These are phyloP conservation scores for Delonix regia DNA, from an alignment of 306 rosid genomes.

Conservation along the genomic window DNA sequence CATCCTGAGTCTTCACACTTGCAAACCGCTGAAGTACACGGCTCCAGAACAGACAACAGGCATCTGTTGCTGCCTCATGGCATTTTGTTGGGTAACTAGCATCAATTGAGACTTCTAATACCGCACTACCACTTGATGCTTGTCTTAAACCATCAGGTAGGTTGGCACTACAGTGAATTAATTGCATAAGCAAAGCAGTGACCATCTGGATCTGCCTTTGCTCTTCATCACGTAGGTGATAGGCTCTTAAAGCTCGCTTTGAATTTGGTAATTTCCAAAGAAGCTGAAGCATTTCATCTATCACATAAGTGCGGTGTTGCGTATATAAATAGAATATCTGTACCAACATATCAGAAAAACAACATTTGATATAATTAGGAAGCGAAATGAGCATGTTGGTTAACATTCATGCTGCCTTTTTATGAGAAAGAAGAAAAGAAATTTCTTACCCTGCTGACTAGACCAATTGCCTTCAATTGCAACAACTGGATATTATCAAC, in stretches of 20 bases:
- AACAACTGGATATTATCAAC: slow-evolving; percentile 97
- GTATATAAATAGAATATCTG: slow-evolving; percentile 91
- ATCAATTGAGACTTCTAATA: slow-evolving; percentile 78
- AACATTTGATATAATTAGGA: slow-evolving; percentile 7
- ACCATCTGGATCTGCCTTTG: slow-evolving; percentile 98
- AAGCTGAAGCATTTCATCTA: slow-evolving; percentile 89
- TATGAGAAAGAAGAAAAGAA: slow-evolving; percentile 31
- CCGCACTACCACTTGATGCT: slow-evolving; percentile 65
- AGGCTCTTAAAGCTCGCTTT: slow-evolving; percentile 88
- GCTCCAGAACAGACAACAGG: slow-evolving; percentile 88
- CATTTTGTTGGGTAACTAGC: slow-evolving; percentile 68
- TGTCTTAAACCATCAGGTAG: slow-evolving; percentile 86
- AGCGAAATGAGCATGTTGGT: slow-evolving; percentile 17
- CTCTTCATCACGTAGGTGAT: slow-evolving; percentile 91
- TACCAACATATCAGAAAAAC: slow-evolving; percentile 37
- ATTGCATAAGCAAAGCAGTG: slow-evolving; percentile 89
- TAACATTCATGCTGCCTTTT: slow-evolving; percentile 23
- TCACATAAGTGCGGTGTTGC: slow-evolving; percentile 87
- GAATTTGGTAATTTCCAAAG: slow-evolving; percentile 88
- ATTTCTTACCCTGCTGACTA: slow-evolving; percentile 81
- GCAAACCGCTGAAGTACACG: slow-evolving; percentile 92
- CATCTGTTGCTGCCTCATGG: slow-evolving; percentile 73
- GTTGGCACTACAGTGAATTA: slow-evolving; percentile 90
- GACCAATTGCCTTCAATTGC: slow-evolving; percentile 93
- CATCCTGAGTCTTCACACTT: slow-evolving; percentile 83